These are phyloP conservation scores for Fistulinella prunicolor DNA, from an alignment of 768 basidiomycete species.

Conservation along the genomic window DNA sequence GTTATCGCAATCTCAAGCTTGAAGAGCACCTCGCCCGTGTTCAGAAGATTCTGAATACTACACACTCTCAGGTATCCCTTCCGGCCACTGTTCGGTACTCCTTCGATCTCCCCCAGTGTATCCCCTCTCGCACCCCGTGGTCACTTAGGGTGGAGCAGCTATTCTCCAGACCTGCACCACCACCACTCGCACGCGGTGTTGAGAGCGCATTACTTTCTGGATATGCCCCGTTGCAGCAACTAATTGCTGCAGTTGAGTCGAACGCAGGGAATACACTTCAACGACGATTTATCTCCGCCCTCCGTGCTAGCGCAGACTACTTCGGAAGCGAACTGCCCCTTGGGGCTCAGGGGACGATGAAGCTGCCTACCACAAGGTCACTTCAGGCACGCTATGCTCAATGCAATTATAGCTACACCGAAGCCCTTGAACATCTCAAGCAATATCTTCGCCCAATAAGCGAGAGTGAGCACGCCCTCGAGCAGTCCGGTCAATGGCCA, in stretches of 20 bases:
- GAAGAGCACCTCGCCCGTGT: conserved; percentile 4
- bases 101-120: not conserved
- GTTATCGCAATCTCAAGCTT: conserved; percentile 11
- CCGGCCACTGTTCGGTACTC: not conserved
- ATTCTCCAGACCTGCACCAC: not conserved
- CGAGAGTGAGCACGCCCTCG: conserved; percentile 13
- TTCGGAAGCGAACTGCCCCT: conserved; percentile 4
- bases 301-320: conserved; percentile 15
- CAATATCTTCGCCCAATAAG: conserved; percentile 12
- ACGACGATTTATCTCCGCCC: conserved; percentile 11
- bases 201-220: not conserved
- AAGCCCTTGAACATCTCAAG: not conserved
- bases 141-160: not conserved
- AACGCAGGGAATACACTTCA: conserved; percentile 5
- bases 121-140: not conserved
- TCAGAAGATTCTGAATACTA: conserved; percentile 1
- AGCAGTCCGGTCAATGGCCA: not conserved
- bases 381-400: conserved; percentile 2
- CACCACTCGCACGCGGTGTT: not conserved
- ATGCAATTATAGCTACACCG: conserved; percentile 1
- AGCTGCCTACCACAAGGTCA: not conserved
- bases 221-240: not conserved
- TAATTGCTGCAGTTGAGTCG: conserved; percentile 1
- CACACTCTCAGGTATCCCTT: not conserved
- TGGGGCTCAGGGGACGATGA: not conserved